Base-by-base conservation (phyloP, 176 grass and related monocot species). In the Hsuehochloa calcarea region DNA sequence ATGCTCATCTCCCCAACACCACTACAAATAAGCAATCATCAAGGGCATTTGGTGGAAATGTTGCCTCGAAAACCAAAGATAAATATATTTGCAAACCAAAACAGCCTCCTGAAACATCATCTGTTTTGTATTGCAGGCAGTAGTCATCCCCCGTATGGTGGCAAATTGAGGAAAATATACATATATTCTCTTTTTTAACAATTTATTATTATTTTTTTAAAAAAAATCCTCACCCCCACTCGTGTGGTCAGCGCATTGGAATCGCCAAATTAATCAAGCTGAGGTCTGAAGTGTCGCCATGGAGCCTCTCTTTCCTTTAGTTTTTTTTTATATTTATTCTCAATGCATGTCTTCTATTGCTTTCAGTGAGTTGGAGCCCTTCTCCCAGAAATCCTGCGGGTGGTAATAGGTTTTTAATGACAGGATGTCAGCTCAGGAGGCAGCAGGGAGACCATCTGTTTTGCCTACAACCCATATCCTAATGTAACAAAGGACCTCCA, bases 201-300 rank as follows among this genome's bases (percentile, higher is more conserved):
- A 16, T 15, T 4, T 27, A 14, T 27, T 26, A 12, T 61, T n/a
- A n/a, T n/a, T n/a, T 26, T 40, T 39, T 38, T 4, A 8, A 67
- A 67, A 20, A 8, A 43, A n/a, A 8, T n/a, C 8, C 34, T 10
- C 31, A 20, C 16, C 17, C 44, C 35, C 13, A 39, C 55, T 44
- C 58, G 26, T 49, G 77, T 34, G 77, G 60, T 79, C 60, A 79
- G 44, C 40, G 41, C 77, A 66, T 65, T 43, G 60, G 77, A 79
- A 79, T 47, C 15, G 0, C 25, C 60, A 35, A 64, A 26, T 52
- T 19, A 52, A 52, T 16, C n/a, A 46, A 39, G 27, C 49, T 55
- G 73, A 75, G 29, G 49, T 56, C 1, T 12, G 47, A 56, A 10
- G 9, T 39, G 50, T 55, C 31, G 9, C 26, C 50, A n/a, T 75